Conservation (phyloP, 2,329 filamentous ascomycete species). For the Alternaria alternata region DNA sequence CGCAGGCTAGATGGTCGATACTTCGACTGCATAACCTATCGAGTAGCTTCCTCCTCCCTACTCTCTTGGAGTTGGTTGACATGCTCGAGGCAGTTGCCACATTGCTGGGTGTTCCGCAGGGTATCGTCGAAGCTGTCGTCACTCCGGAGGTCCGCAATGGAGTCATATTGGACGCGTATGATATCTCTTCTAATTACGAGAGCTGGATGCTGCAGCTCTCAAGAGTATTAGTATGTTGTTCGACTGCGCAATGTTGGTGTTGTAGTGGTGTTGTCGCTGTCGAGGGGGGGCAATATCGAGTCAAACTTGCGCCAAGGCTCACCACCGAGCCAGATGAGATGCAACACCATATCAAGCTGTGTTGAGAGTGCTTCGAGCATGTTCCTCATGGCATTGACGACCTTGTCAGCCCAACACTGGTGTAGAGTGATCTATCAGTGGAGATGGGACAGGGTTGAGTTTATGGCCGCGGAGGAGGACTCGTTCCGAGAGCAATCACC, state of each 20-base stretch:
- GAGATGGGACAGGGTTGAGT: background rate
- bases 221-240: background rate
- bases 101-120: background rate
- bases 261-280: slow-evolving; percentile 10
- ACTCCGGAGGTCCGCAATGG: background rate
- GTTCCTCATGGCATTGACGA: background rate
- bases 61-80: background rate
- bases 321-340: slow-evolving; percentile 2
- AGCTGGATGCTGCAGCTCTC: background rate
- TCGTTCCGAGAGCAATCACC: slow-evolving; percentile 1
- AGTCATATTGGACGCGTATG: background rate
- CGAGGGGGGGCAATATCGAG: background rate
- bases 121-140: background rate
- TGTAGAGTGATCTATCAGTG: background rate
- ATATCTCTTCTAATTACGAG: background rate
- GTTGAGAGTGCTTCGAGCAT: background rate
- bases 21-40: background rate
- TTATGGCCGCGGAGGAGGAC: slow-evolving; percentile 1
- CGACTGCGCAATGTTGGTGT: background rate
- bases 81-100: background rate
- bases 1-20: background rate
- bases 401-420: background rate
- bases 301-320: slow-evolving; percentile 6
- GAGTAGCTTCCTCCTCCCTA: background rate
- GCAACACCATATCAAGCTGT: slow-evolving; percentile 6